Base-by-base conservation (phyloP, 805 yeast genomes). In the Jamesozyma hellenica region DNA sequence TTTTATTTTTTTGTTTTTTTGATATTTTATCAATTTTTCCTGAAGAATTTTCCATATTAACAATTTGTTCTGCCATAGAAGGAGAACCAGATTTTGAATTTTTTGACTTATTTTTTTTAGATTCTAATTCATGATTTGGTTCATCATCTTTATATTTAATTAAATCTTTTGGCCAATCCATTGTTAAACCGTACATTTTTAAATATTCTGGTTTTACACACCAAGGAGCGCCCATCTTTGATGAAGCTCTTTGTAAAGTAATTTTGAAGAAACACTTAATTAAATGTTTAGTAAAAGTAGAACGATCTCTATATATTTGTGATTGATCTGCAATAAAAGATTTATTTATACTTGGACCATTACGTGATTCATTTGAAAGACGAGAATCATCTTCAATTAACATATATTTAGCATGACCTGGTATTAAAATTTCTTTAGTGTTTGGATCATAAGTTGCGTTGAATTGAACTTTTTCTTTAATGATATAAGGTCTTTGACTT, bases 211-310 rank as follows among this genome's bases (percentile, higher is more conserved):
- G 77, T 55, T 80, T 82, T 13, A 92, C 92, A 16, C 90, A 77
- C 97, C 97, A 92, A 3, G 97, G 97, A 3, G 96, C 90, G 3
- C 97, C 96, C 32, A 79, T 68, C 68, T 82, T 84, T 40, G 80
- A 72, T 1, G 88, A 83, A 41, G 95, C 75, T 7, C 82, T 70
- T 56, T 85, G 71, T 50, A 65, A 27, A 40, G 71, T 72, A 56
- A 83, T 71, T 61, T 88, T 83, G 56, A 88, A 71, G 56, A 92
- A 79, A n/a, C 95, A 80, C 58, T 88, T 82, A 28, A 92, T 82
- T 39, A 82, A 72, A 75, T 88, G 81, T 60, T 90, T 92, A 9
- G 96, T 88, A 64, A 87, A 88, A 39, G 81, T 71, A 44, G 81
- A 80, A 44, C 96, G 71, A 55, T 90, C 96, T 47, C 98, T 71